phyloP scores from a whole-genome alignment of 2,329 filamentous ascomycete genomes.

The Mollisia scopiformis region DNA sequence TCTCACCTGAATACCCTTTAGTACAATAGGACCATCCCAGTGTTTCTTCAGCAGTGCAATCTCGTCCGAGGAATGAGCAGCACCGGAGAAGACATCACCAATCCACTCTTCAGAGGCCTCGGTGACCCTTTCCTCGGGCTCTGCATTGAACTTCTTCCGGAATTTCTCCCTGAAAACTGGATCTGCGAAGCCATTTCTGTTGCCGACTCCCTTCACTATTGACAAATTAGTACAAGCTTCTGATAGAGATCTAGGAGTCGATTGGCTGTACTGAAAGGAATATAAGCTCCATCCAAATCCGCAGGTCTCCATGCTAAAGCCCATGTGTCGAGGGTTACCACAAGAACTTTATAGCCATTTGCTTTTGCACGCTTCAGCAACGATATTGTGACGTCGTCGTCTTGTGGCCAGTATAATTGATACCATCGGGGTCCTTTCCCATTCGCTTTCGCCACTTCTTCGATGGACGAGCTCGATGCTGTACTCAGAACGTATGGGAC shows the following conservation, averaged over 20 bases:
- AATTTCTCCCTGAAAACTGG: conserved; percentile 65
- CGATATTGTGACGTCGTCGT: conserved; percentile 66
- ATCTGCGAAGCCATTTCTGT: conserved; percentile 66
- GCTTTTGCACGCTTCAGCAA: conserved; percentile 63
- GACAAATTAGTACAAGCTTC: conserved; percentile 61
- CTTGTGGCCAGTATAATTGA: conserved; percentile 75
- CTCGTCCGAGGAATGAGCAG: conserved; percentile 62
- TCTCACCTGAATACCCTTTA: conserved; percentile 56
- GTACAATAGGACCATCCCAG: conserved; percentile 66
- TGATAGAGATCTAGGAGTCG: neutral
- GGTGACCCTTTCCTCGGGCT: conserved; percentile 48
- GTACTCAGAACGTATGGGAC: conserved; percentile 72
- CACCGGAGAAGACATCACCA: conserved; percentile 53
- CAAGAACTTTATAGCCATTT: conserved; percentile 64
- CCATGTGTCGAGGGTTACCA: conserved; percentile 76
- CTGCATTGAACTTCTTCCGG: conserved; percentile 50
- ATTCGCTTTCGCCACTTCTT: conserved; percentile 64
- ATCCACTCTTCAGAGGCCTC: conserved; percentile 58
- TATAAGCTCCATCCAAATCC: neutral
- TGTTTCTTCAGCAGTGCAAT: conserved; percentile 58
- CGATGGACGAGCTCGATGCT: conserved; percentile 63
- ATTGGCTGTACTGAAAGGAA: conserved; percentile 40
- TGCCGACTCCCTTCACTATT: conserved; percentile 61
- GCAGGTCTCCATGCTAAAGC: conserved; percentile 34
- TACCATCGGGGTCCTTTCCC: conserved; percentile 66